Percentiles rank a stretch among this genome's conserved stretches.
Conservation (phyloP, 306 rosid genomes). For the Mimosa pudica region DNA sequence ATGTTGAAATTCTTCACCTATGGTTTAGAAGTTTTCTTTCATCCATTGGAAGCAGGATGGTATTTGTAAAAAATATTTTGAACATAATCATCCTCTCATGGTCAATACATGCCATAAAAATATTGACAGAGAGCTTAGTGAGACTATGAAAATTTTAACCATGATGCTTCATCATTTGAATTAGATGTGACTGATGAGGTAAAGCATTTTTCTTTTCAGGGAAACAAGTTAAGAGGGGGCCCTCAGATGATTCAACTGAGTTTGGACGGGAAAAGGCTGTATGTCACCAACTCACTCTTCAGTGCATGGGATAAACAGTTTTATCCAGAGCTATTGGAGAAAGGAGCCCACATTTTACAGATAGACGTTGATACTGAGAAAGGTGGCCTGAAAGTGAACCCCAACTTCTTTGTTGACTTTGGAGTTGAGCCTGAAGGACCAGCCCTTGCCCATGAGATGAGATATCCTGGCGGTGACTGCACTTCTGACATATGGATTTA, state of each 20-base stretch:
- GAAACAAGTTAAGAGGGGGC: neutral
- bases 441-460: conserved; percentile 94
- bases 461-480: conserved; percentile 98
- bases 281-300: neutral
- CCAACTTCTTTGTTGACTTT: conserved; percentile 83
- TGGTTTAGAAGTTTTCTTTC: neutral
- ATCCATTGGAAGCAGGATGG: neutral
- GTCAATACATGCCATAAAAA: neutral
- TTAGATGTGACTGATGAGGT: neutral
- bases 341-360: conserved; percentile 79
- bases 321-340: conserved; percentile 64
- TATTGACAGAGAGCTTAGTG: neutral
- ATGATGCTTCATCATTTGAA: neutral
- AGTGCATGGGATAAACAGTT: conserved; percentile 42
- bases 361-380: conserved; percentile 64
- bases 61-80: neutral
- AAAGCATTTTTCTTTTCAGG: neutral
- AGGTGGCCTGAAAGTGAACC: conserved; percentile 77
- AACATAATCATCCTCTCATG: neutral
- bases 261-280: neutral
- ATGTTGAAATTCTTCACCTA: neutral
- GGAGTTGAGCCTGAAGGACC: conserved; percentile 90
- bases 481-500: conserved; percentile 53
- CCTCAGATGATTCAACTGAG: conserved; percentile 2
- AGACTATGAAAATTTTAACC: neutral